Base-by-base conservation (phyloP, 2,329 filamentous ascomycete genomes). In the Uncinocarpus reesii region DNA sequence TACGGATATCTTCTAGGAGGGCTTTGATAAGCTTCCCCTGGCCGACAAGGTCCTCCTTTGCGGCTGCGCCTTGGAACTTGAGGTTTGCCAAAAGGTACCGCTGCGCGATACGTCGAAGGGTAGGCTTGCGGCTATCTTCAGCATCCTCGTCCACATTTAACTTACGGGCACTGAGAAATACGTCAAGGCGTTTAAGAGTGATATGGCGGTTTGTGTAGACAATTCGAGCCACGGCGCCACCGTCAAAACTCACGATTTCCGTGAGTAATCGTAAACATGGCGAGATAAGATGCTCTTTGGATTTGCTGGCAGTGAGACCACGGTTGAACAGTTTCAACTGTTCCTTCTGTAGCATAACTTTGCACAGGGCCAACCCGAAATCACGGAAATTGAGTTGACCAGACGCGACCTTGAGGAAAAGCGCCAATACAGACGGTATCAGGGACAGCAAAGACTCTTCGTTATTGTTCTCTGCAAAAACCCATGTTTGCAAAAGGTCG, bases 401-500 rank as follows among this genome's bases (percentile, higher is more conserved):
- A 0, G 88, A 89, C 40, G 93, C 73, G 18, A 84, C 78, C 64
- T 83, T 87, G 29, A 96, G 71, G 38, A 96, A 76, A 16, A 95
- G 75, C 1, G 86, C 86, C 24, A 98, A 70, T 6, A 88, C 81
- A 1, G 90, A 85, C 1, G 84, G 81, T 2, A 92, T 80, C 6
- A 86, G 79, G 1, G 88, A 90, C 61, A 92, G 76, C 51, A 95
- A 71, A 47, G 80, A 78, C 50, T 95, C 88, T 56, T 89, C 84
- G 61, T 86, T 86, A 55, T 80, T 79, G 62, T 86, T 81, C 24
- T 80, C 80, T 3, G 85, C 88, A 68, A 85, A 88, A 41, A 80
- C 81, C 90, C 90, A 96, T 51, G 81, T 87, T 58, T 93, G 84
- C 67, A 93, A 84, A 32, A 96, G 70, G 58, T 95, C 86, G 1